These are phyloP conservation scores for Aureobasidium zeae DNA, from an alignment of 2,329 filamentous ascomycete genomes.

Conservation along the genomic window DNA sequence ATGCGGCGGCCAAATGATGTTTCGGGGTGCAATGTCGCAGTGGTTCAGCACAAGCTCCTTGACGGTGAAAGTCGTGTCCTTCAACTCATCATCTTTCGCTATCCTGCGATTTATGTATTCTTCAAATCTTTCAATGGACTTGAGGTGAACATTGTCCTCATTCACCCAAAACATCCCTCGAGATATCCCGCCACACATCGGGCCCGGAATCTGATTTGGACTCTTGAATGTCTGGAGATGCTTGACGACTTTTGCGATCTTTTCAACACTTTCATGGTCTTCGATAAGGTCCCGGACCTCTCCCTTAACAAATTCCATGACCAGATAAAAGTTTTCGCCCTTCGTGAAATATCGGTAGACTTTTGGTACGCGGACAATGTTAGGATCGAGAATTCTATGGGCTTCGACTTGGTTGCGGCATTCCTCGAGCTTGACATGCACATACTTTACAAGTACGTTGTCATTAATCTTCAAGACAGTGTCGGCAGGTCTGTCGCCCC, in stretches of 20 bases:
- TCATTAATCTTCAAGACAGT: no score
- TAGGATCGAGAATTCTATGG: not conserved
- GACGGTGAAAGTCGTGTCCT: no score
- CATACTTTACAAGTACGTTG: not conserved
- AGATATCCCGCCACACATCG: not conserved
- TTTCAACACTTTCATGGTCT: not conserved
- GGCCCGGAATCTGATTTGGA: not conserved
- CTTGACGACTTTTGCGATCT: not conserved
- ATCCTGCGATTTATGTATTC: not conserved
- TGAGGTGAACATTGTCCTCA: not conserved
- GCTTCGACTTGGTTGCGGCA: conserved; percentile 1
- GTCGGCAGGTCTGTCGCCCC: no score
- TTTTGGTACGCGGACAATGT: not conserved
- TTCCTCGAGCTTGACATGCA: not conserved
- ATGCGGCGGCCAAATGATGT: conserved; percentile 18
- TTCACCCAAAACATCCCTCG: not conserved
- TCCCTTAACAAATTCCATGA: not conserved
- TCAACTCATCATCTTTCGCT: no score
- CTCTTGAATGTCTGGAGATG: not conserved
- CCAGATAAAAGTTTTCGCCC: not conserved
- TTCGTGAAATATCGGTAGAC: not conserved
- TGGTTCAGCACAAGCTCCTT: conserved; percentile 18
- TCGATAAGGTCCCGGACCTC: not conserved
- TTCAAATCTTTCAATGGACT: not conserved
- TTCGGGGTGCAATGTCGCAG: conserved; percentile 19